phyloP scores from a whole-genome alignment of 441 rosid species.

The Adansonia rubrostipa region DNA sequence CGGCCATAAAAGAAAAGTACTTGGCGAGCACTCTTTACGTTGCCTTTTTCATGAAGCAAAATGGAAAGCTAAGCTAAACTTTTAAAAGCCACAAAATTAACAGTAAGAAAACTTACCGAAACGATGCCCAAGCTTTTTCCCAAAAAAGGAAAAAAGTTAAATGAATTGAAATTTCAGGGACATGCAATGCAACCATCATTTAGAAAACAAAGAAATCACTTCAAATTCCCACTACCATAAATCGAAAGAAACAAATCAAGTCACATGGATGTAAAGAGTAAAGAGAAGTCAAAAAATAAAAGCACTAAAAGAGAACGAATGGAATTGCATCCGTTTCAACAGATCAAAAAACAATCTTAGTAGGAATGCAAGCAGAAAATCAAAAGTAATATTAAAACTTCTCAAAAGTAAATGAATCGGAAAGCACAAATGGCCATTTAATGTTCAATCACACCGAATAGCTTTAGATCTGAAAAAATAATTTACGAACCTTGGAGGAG shows the following conservation, averaged over 20 bases:
- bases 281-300: neutral
- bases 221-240: neutral
- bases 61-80: neutral
- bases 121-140: neutral
- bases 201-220: conserved; percentile 17
- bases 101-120: conserved; percentile 4
- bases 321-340: conserved; percentile 31
- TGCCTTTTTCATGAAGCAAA: neutral
- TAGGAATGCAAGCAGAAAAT: conserved; percentile 20
- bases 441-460: conserved; percentile 3
- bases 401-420: neutral
- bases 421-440: neutral
- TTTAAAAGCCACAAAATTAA: conserved; percentile 11
- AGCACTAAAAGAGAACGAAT: neutral
- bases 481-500: conserved; percentile 65
- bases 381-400: neutral
- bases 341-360: conserved; percentile 29
- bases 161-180: neutral
- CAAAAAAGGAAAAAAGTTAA: neutral
- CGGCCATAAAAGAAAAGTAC: neutral
- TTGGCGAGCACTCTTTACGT: neutral
- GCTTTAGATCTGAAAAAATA: conserved; percentile 57
- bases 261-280: neutral
- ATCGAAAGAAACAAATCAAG: neutral
- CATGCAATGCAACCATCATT: neutral